A percentile compares a stretch with the other conserved stretches of the same genome.
Conservation (phyloP, 169 alveolate species). For the Eimeria necatrix region DNA sequence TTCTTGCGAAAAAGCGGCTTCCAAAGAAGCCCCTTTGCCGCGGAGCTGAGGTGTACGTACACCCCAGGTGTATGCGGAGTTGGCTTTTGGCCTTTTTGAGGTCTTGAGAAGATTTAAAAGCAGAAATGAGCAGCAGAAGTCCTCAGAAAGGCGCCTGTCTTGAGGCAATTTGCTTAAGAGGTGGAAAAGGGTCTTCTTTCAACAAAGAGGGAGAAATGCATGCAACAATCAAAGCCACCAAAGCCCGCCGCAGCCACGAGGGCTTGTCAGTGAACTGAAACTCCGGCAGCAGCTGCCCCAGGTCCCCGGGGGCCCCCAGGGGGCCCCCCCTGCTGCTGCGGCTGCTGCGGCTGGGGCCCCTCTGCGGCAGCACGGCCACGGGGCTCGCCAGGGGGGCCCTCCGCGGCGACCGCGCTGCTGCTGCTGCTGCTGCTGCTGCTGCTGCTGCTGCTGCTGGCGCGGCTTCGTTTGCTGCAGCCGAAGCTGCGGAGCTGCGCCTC, state of each 20-base stretch:
- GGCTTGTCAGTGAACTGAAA: constrained; percentile 1
- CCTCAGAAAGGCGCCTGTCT: not conserved
- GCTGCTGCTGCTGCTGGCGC: not conserved
- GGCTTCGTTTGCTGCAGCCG: no score
- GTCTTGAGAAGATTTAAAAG: no score
- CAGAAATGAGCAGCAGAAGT: no score
- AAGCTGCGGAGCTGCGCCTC: no score
- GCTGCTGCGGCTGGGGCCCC: not conserved
- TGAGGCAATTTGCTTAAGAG: not conserved
- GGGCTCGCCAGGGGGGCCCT: constrained; percentile 30
- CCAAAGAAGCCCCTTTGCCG: no score
- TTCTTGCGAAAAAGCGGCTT: no score
- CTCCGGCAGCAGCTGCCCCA: not conserved
- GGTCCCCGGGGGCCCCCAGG: not conserved
- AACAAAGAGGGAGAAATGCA: constrained; percentile 18
- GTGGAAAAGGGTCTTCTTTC: constrained; percentile 17
- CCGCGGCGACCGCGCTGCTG: not conserved
- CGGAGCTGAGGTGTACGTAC: no score
- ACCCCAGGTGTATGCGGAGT: no score
- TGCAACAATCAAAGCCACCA: not conserved
- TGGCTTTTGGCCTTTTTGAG: no score
- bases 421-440: constrained; percentile 1
- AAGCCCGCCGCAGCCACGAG: not conserved
- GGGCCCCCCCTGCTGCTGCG: not conserved
- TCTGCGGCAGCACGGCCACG: constrained; percentile 33